phyloP scores from a whole-genome alignment of 108 stramenopile genomes.

The Nitzschia putrida region DNA sequence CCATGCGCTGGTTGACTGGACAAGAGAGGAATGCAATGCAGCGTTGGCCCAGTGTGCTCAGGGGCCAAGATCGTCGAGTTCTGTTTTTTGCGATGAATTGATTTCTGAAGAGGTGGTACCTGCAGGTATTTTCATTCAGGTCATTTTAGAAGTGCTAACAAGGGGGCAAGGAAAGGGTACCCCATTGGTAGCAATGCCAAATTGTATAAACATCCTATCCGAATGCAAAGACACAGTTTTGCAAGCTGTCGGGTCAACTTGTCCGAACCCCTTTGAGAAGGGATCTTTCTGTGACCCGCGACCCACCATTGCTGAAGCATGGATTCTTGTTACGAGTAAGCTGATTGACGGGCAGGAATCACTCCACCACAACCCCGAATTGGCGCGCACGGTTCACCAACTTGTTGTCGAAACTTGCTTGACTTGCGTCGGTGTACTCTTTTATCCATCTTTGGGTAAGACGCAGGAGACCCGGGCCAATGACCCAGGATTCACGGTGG shows the following conservation, averaged over 20 bases:
- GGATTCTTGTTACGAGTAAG: slow-evolving; percentile 46
- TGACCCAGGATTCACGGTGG: slow-evolving; percentile 67
- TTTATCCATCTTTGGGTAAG: slow-evolving; percentile 48
- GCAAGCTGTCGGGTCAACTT: slow-evolving; percentile 10
- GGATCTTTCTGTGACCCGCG: slow-evolving; percentile 63
- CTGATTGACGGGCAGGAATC: slow-evolving; percentile 9
- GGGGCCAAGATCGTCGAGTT: slow-evolving; percentile 49
- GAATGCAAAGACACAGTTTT: slow-evolving; percentile 38
- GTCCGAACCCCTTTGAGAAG: slow-evolving; percentile 30
- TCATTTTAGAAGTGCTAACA: slow-evolving; percentile 31
- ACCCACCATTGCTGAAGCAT: slow-evolving; percentile 70
- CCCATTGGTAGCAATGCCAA: slow-evolving; percentile 36
- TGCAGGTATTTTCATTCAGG: slow-evolving; percentile 60
- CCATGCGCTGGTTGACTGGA: slow-evolving; percentile 38
- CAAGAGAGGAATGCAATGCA: slow-evolving; percentile 65
- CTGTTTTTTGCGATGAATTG: slow-evolving; percentile 63
- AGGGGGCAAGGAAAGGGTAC: slow-evolving; percentile 12
- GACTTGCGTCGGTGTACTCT: slow-evolving; percentile 46
- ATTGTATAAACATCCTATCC: slow-evolving; percentile 36
- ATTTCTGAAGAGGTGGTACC: slow-evolving; percentile 65
- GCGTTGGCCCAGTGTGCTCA: slow-evolving; percentile 44
- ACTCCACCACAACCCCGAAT: slow-evolving; percentile 5
- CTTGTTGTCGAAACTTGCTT: slow-evolving; percentile 56
- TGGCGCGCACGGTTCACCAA: slow-evolving; percentile 17
- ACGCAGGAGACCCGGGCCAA: slow-evolving; percentile 34